phyloP scores from a whole-genome alignment of 495 filamentous ascomycete genomes.

The Lentithecium fluviatile region DNA sequence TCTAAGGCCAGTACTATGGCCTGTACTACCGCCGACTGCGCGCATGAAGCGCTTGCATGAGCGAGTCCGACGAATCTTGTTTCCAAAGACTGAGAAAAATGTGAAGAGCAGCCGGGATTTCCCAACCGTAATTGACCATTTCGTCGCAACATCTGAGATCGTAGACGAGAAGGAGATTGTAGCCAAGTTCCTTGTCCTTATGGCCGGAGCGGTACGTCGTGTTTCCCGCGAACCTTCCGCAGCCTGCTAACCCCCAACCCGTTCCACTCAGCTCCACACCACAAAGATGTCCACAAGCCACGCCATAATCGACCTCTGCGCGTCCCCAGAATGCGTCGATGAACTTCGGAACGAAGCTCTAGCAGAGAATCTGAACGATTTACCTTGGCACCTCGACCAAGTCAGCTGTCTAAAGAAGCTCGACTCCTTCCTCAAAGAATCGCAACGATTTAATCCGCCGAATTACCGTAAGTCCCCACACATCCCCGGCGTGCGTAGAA shows the following conservation, averaged over 20 bases:
- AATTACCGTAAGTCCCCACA: too few species aligned
- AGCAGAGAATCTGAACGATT: too few species aligned
- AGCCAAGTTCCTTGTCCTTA: conserved; percentile 5
- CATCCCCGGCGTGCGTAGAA: not conserved
- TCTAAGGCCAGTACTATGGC: not conserved
- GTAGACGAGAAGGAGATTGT: conserved; percentile 12
- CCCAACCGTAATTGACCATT: conserved; percentile 1
- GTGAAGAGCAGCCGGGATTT: not conserved
- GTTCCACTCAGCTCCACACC: conserved; percentile 8
- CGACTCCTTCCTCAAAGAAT: too few species aligned
- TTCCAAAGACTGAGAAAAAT: not conserved
- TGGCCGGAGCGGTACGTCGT: conserved; percentile 3
- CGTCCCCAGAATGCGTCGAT: not conserved
- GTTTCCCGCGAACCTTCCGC: too few species aligned
- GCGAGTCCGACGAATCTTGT: not conserved
- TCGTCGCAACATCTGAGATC: conserved; percentile 3
- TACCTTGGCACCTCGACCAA: too few species aligned
- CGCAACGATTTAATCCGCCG: too few species aligned
- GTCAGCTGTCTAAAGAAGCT: too few species aligned
- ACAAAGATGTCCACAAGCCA: conserved; percentile 3
- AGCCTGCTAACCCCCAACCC: too few species aligned
- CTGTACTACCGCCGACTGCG: conserved; percentile 1
- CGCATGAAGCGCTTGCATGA: conserved; percentile 9
- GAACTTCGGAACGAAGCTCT: too few species aligned
- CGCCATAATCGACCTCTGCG: conserved; percentile 4